Evolutionary conservation across 2,329 filamentous ascomycete species (phyloP).

Genomic region (Allantophomopsis lycopodina): DNA sequence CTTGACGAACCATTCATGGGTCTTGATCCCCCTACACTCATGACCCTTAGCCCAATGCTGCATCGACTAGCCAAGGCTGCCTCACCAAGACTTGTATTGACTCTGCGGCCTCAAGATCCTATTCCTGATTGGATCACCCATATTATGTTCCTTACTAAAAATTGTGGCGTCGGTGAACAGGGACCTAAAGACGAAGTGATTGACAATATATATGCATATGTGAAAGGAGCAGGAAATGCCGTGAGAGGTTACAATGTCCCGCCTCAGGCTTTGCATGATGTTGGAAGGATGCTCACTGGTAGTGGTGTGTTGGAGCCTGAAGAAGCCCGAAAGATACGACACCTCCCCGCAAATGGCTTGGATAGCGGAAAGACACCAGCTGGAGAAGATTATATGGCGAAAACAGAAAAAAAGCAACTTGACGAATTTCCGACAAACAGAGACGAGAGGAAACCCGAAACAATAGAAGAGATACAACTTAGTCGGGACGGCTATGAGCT

Average conservation of each 20-base stretch:
- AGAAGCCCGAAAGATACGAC: not conserved
- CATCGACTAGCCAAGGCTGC: constrained; percentile 50
- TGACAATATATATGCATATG: constrained; percentile 32
- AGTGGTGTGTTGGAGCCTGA: constrained; percentile 11
- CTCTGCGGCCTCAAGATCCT: constrained; percentile 71
- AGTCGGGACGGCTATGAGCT: constrained; percentile 13
- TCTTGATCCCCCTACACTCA: constrained; percentile 71
- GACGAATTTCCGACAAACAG: too few relatives aligned
- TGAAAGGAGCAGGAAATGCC: constrained; percentile 13
- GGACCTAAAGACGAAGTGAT: constrained; percentile 53
- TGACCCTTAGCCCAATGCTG: constrained; percentile 58
- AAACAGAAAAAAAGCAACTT: too few relatives aligned
- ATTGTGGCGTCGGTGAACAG: constrained; percentile 50
- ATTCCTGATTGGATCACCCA: constrained; percentile 88
- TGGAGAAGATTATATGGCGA: too few relatives aligned
- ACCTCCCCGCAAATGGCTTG: not conserved
- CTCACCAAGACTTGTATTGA: constrained; percentile 61
- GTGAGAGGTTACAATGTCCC: constrained; percentile 7
- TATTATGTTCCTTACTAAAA: constrained; percentile 55
- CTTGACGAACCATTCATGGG: constrained; percentile 96
- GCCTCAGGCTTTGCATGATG: constrained; percentile 11
- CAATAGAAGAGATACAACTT: not conserved
- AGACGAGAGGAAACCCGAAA: too few relatives aligned
- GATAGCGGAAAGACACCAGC: too few relatives aligned
- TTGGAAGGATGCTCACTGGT: constrained; percentile 13